Conservation (phyloP, 441 rosid species). For the Populus trichocarpa region DNA sequence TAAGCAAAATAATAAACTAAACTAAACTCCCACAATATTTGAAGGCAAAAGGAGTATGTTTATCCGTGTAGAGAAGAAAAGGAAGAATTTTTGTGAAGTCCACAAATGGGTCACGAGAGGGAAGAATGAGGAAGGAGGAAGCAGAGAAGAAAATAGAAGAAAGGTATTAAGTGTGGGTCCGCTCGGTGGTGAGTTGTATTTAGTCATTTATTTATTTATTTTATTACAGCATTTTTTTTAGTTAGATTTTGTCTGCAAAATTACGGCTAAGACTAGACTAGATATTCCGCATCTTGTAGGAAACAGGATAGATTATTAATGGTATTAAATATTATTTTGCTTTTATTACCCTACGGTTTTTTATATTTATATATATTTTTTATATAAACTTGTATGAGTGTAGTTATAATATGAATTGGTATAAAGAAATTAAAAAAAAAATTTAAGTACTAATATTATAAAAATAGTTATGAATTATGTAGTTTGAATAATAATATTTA, state of each 20-base stretch:
- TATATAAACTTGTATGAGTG: too few species aligned
- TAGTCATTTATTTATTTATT: neutral
- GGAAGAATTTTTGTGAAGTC: conserved; percentile 1
- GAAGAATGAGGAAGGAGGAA: conserved; percentile 2
- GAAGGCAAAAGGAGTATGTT: neutral
- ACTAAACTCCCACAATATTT: neutral
- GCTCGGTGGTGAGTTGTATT: neutral
- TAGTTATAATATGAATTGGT: too few species aligned
- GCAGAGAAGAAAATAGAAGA: neutral
- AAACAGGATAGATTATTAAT: neutral
- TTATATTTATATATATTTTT: too few species aligned
- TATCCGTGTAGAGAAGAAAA: neutral
- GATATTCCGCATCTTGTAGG: neutral
- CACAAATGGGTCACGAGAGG: neutral
- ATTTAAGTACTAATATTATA: too few species aligned
- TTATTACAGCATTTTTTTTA: neutral
- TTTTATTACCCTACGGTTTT: neutral
- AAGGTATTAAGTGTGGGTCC: conserved; percentile 29
- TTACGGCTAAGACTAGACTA: neutral
- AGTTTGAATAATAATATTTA: too few species aligned
- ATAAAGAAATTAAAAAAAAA: too few species aligned
- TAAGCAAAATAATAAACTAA: neutral
- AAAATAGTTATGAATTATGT: too few species aligned
- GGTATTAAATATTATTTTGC: neutral
- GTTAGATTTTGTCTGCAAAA: neutral